These are phyloP conservation scores for Ophiostoma populinum DNA, from an alignment of 2,329 filamentous ascomycete species.

Conservation along the genomic window DNA sequence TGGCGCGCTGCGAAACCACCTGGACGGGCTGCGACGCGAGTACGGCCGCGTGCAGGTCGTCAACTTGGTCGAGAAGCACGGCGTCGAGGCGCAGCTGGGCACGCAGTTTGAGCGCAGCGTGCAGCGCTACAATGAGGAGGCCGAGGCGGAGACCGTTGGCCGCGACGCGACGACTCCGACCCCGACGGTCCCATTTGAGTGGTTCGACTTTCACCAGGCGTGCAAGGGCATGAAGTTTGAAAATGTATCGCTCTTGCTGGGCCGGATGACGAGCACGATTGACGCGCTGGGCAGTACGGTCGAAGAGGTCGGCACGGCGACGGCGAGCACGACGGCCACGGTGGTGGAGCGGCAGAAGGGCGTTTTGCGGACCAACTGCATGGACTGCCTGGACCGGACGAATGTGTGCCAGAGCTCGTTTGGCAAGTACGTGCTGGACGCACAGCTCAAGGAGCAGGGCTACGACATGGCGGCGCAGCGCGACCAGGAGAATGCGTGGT, in stretches of 20 bases:
- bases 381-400: conserved; percentile 94
- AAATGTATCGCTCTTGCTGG: conserved; percentile 68
- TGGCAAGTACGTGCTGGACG: conserved; percentile 64
- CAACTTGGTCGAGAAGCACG: conserved; percentile 78
- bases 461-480: conserved; percentile 57
- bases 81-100: conserved; percentile 64
- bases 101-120: conserved; percentile 57
- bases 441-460: conserved; percentile 59
- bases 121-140: conserved; percentile 44
- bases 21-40: conserved; percentile 45
- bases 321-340: neutral
- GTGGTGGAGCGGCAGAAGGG: conserved; percentile 43
- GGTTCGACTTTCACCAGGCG: conserved; percentile 92
- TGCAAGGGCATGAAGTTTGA: conserved; percentile 97
- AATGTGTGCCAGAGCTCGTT: conserved; percentile 93
- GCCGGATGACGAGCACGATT: conserved; percentile 49
- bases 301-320: conserved; percentile 17
- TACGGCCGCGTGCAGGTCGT: conserved; percentile 69
- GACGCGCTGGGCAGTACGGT: conserved; percentile 57
- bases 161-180: conserved; percentile 20
- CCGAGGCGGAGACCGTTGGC: no score
- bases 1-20: conserved; percentile 62
- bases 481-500: conserved; percentile 76
- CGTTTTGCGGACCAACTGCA: conserved; percentile 86
- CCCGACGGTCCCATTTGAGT: conserved; percentile 53